Evolutionary conservation across 2,329 filamentous ascomycete species (phyloP), one percentile per base, ranked within the genome.

Genomic region (Mariannaea sp.): DNA sequence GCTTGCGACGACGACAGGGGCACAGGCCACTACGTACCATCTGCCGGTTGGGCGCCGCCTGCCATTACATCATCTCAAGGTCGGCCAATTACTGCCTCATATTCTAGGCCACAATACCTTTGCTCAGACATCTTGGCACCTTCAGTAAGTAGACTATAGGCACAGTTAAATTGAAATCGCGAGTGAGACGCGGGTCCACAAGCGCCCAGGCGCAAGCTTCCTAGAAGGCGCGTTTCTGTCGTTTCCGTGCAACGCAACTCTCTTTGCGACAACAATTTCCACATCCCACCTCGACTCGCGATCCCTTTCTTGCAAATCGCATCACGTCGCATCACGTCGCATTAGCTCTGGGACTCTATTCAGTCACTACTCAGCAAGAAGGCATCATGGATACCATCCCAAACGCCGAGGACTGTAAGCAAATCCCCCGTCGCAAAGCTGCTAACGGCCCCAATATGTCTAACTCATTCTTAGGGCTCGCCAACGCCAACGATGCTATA

Each of bases 401-500:
- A 29, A 62, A 71, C 44, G 52, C 67, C 13, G 69, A 70, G 49
- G 70, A 72, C 26, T 74, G 72, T 72, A 62, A 61, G 71, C 58
- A 35, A n/a, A n/a, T n/a, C n/a, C 19, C 38, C 26, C 9, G 40
- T 49, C 19, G n/a, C 17, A 12, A 22, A 22, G 26, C 20, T 48
- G 26, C 53, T 41, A 14, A 7, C 26, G 19, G 12, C 7, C 26
- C 38, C 40, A 57, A 32, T 45, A 39, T 41, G 17, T 38, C 60
- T 67, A 53, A 71, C 55, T 22, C 10, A 9, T 32, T 13, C n/a
- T 30, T 43, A 84, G 82, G 85, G 86, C 78, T 82, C 46, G 73
- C 75, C 54, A 76, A 81, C 64, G 78, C 84, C 67, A 87, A 82
- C 62, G 80, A 88, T 62, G 84, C 84, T 51, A 70, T 89, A 62